A percentile compares a stretch with the other conserved stretches of the same genome.
phyloP scores from a whole-genome alignment of 345 rosid genomes.

The Kernera saxatilis region DNA sequence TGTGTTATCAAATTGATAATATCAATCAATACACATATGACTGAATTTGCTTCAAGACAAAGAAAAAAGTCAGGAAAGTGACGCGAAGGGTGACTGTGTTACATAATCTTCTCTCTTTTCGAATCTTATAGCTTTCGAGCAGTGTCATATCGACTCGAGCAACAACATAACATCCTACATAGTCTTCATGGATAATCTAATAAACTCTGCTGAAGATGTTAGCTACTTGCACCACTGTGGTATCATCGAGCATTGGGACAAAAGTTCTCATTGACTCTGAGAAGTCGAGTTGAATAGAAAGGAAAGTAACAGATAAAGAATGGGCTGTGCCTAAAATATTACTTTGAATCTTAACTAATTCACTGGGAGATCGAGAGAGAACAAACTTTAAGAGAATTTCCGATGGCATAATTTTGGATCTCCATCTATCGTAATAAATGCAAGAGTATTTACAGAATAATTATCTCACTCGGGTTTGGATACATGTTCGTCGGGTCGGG shows the following conservation, averaged over 20 bases:
- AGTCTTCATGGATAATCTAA: conserved; percentile 81
- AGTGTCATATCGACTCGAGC: conserved; percentile 66
- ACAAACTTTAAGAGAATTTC: neutral
- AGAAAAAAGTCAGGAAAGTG: too few species aligned
- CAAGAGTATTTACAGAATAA: too few species aligned
- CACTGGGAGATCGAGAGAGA: neutral
- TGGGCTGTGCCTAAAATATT: too few species aligned
- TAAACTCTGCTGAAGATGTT: conserved; percentile 64
- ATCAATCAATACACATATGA: too few species aligned
- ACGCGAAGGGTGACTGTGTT: too few species aligned
- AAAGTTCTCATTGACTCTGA: too few species aligned
- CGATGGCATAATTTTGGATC: neutral
- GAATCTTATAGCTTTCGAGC: conserved; percentile 74
- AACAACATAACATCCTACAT: conserved; percentile 71
- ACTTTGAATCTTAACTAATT: neutral
- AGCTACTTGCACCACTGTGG: conserved; percentile 64
- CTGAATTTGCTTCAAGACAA: too few species aligned
- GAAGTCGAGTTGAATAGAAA: too few species aligned
- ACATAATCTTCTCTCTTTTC: conserved; percentile 85
- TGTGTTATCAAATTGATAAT: too few species aligned
- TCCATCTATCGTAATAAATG: neutral
- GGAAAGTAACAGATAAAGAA: too few species aligned
- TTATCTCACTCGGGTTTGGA: neutral
- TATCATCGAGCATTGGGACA: conserved; percentile 68
- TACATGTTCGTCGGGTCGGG: neutral